Conservation (phyloP, 2,329 filamentous ascomycete species). For the Paraconiothyrium brasiliense region DNA sequence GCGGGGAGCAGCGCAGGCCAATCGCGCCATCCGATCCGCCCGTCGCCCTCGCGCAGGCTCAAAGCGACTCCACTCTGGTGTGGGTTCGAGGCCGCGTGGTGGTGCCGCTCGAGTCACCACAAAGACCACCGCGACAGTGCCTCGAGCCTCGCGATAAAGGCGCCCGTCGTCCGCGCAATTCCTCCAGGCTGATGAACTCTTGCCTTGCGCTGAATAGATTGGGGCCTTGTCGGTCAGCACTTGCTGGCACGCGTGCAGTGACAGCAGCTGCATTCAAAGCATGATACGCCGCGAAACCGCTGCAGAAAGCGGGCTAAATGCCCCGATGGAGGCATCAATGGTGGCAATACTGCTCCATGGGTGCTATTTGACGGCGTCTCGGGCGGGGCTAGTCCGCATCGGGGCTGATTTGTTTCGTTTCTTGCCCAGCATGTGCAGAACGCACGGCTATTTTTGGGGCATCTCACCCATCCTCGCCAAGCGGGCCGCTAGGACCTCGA, state of each 20-base stretch:
- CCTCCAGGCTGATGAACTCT: background rate
- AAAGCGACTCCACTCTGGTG: slow-evolving; percentile 1
- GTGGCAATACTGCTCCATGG: slow-evolving; percentile 19
- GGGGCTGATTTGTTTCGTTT: slow-evolving; percentile 37
- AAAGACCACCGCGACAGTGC: background rate
- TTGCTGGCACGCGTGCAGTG: slow-evolving; percentile 9
- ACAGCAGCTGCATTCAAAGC: slow-evolving; percentile 20
- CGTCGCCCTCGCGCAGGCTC: slow-evolving; percentile 6
- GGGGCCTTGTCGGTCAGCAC: slow-evolving; percentile 19
- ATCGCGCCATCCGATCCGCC: slow-evolving; percentile 25
- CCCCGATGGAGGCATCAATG: slow-evolving; percentile 9
- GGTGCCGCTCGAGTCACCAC: slow-evolving; percentile 3
- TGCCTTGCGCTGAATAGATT: slow-evolving; percentile 3
- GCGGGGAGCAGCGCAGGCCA: slow-evolving; percentile 29
- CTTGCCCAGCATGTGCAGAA: slow-evolving; percentile 15
- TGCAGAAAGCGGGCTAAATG: slow-evolving; percentile 9
- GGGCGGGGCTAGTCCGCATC: background rate
- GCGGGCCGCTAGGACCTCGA: background rate
- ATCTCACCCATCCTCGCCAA: slow-evolving; percentile 19
- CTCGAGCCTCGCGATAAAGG: background rate
- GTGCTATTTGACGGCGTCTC: slow-evolving; percentile 21
- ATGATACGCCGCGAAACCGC: slow-evolving; percentile 15
- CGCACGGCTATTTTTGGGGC: slow-evolving; percentile 42
- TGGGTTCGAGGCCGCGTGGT: slow-evolving; percentile 15
- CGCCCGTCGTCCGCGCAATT: slow-evolving; percentile 7